Percentiles rank a stretch among this genome's conserved stretches.
Evolutionary conservation across 129 eudicot genomes (phyloP).

Genomic region (Oenanthe sinensis): DNA sequence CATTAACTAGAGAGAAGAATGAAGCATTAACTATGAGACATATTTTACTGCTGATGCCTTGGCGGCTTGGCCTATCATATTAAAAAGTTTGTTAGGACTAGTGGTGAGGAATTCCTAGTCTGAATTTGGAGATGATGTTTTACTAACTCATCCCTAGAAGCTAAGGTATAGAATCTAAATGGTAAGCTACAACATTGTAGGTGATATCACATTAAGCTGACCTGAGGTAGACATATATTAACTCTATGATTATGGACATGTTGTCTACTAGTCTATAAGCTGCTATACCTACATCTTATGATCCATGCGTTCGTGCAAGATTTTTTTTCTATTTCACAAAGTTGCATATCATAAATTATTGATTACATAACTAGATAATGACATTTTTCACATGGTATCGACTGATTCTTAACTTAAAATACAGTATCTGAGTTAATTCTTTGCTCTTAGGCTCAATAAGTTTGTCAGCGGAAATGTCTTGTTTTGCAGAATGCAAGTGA

Average conservation of each 20-base stretch:
- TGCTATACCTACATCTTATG: neutral
- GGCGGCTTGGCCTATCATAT: neutral
- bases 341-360: neutral
- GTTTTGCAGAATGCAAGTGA: constrained; percentile 68
- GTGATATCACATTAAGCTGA: neutral
- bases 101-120: neutral
- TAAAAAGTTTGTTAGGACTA: neutral
- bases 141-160: neutral
- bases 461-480: constrained; percentile 4
- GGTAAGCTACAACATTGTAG: neutral
- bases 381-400: neutral
- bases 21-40: neutral
- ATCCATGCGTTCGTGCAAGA: neutral
- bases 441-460: neutral
- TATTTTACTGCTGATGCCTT: neutral
- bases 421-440: constrained; percentile 1
- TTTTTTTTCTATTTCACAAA: neutral
- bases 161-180: neutral
- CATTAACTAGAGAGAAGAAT: neutral
- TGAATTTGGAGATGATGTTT: neutral
- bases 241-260: neutral
- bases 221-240: neutral
- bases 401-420: neutral
- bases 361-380: neutral
- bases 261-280: neutral